These are phyloP conservation scores for Lepidium didymum DNA, from an alignment of 345 rosid species.

Conservation along the genomic window DNA sequence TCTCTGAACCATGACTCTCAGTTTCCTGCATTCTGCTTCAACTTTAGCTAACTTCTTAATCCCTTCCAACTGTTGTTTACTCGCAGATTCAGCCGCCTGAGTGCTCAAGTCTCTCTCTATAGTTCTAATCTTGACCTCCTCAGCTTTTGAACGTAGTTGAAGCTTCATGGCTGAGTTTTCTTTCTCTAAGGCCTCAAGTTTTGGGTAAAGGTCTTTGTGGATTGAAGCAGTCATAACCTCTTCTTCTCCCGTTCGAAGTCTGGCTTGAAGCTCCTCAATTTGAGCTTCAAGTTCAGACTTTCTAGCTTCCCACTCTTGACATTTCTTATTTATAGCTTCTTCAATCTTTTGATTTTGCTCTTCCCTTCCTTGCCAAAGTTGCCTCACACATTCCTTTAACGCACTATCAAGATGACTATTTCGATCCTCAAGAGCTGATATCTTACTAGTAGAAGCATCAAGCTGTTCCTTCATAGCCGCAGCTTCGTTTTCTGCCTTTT, in stretches of 20 bases:
- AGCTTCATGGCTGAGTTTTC: constrained; percentile 55
- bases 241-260: constrained; percentile 31
- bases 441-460: constrained; percentile 46
- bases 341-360: constrained; percentile 67
- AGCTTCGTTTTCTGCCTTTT: constrained; percentile 90
- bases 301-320: constrained; percentile 51
- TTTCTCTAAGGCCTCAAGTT: constrained; percentile 52
- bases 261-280: constrained; percentile 38
- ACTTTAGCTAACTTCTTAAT: constrained; percentile 67
- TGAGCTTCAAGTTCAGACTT: constrained; percentile 49
- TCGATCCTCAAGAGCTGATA: constrained; percentile 57
- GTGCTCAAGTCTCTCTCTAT: constrained; percentile 84
- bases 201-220: constrained; percentile 34
- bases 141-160: constrained; percentile 42
- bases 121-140: constrained; percentile 52
- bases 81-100: constrained; percentile 82
- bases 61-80: constrained; percentile 84
- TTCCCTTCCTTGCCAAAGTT: constrained; percentile 81
- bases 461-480: constrained; percentile 58
- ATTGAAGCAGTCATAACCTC: constrained; percentile 26
- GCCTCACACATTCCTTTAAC: constrained; percentile 88
- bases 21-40: constrained; percentile 72
- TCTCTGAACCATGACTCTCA: constrained; percentile 48
- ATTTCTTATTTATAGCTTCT: constrained; percentile 49
- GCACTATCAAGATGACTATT: constrained; percentile 88